These are phyloP conservation scores for Phalaenopsis hybrid DNA, from an alignment of 116 monocot species.

Conservation along the genomic window DNA sequence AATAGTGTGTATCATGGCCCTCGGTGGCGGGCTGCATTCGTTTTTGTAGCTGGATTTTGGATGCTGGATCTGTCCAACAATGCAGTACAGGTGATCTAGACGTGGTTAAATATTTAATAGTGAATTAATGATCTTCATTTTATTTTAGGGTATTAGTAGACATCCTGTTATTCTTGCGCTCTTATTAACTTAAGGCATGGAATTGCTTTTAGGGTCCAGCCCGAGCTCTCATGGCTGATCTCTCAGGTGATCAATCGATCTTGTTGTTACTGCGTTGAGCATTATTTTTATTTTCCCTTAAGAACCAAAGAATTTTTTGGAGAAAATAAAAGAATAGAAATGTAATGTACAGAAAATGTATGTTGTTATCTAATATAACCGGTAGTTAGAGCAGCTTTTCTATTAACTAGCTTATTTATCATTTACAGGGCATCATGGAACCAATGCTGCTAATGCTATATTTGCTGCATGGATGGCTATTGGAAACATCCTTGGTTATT, in stretches of 20 bases:
- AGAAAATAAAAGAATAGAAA: background rate
- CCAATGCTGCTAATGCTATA: slow-evolving; percentile 54
- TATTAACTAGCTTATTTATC: background rate
- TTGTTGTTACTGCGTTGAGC: background rate
- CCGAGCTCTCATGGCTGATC: slow-evolving; percentile 67
- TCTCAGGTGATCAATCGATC: slow-evolving; percentile 32
- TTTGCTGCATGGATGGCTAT: slow-evolving; percentile 45
- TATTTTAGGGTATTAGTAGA: slow-evolving; percentile 28
- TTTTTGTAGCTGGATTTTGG: slow-evolving; percentile 59
- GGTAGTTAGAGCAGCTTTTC: background rate
- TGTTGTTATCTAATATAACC: background rate
- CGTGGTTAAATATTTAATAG: background rate
- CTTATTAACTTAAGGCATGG: background rate
- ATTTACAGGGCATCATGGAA: slow-evolving; percentile 36
- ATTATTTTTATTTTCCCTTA: background rate
- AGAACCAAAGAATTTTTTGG: background rate
- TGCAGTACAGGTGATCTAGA: slow-evolving; percentile 37
- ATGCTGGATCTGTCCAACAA: slow-evolving; percentile 65
- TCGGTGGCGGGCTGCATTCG: slow-evolving; percentile 47
- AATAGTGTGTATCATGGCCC: slow-evolving; percentile 46
- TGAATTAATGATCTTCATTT: background rate
- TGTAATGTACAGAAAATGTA: background rate
- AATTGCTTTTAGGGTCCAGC: slow-evolving; percentile 42
- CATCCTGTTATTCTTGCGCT: slow-evolving; percentile 51
- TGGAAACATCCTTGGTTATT: slow-evolving; percentile 65